Evolutionary conservation across 2,329 filamentous ascomycete genomes (phyloP), one percentile per base, ranked within the genome.

Genomic region (Tricladium varicosporioides): DNA sequence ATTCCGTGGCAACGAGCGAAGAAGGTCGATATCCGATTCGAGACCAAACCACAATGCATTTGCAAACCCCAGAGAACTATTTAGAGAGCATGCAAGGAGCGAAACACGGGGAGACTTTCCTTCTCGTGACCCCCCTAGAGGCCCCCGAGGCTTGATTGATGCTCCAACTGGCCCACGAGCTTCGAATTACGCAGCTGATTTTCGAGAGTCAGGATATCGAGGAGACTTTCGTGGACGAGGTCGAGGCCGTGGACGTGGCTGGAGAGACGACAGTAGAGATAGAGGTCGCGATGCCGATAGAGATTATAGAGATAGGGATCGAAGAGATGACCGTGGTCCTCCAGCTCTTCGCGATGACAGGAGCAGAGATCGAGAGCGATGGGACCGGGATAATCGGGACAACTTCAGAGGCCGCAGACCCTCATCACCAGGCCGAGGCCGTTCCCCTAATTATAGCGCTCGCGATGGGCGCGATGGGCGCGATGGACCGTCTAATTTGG

Each of bases 101-200:
- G 69, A 71, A 32, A 59, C 62, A 46, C 60, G 63, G 22, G 54
- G 68, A 60, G 69, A 71, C 42, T 69, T 64, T 62, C 80, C 70
- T 71, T 78, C 80, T 11, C 81, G 87, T 63, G 90, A 95, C 61
- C 87, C 89, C 1, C 92, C 92, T 2, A 82, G 91, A 55, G 92
- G 89, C 0, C 91, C 92, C 10, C 91, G 92, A 72, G 90, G 89
- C 3, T 76, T 92, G 56, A 62, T 88, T 58, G 89, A 70, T 56
- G 60, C 93, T 59, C 75, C 83, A 31, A 83, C 80, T 61, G 85
- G 85, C 31, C 87, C 85, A 13, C 81, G 89, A 56, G 87, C 87
- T 45, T 80, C 85, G 56, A 84, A 83, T 8, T 89, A 87, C 67
- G 76, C 76, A 2, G 80, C 83, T 19, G 88, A 91, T 52, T 87